Conservation (phyloP, 495 filamentous ascomycete genomes). For the Patellaria atrata region DNA sequence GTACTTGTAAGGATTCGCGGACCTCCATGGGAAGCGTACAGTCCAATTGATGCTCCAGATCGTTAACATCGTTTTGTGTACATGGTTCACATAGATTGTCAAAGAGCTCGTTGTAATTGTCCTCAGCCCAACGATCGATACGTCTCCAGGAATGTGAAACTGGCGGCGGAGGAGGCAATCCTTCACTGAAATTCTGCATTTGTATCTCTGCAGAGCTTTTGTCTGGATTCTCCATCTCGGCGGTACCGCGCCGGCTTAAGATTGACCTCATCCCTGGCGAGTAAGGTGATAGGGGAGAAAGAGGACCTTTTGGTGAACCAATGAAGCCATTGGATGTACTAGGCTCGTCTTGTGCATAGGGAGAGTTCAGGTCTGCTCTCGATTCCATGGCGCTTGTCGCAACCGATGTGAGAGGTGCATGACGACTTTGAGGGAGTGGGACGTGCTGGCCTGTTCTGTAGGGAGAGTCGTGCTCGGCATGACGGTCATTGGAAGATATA, state of each 20-base stretch:
- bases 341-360: slow-evolving; percentile 41
- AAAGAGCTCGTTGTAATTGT: slow-evolving; percentile 85
- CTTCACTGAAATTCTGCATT: slow-evolving; percentile 91
- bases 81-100: slow-evolving; percentile 86
- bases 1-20: slow-evolving; percentile 75
- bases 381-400: slow-evolving; percentile 53
- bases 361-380: slow-evolving; percentile 41
- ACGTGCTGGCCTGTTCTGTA: slow-evolving; percentile 27
- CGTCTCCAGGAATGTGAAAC: slow-evolving; percentile 80
- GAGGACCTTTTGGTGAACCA: slow-evolving; percentile 43
- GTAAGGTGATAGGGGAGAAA: slow-evolving; percentile 54
- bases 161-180: slow-evolving; percentile 77
- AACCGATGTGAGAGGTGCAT: slow-evolving; percentile 27
- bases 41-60: slow-evolving; percentile 90
- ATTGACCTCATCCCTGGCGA: slow-evolving; percentile 78
- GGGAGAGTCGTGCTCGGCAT: slow-evolving; percentile 31
- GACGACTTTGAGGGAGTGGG: slow-evolving; percentile 28
- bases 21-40: slow-evolving; percentile 89
- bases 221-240: slow-evolving; percentile 47
- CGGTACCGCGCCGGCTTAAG: slow-evolving; percentile 43
- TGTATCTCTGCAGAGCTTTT: slow-evolving; percentile 70
- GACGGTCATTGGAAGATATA: slow-evolving; percentile 53
- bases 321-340: slow-evolving; percentile 37
- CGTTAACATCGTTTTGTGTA: slow-evolving; percentile 90
- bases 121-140: slow-evolving; percentile 87